Percentiles rank a stretch among this genome's conserved stretches.
Conservation (phyloP, 208 protist genomes). For the Trypanosoma congolense region DNA sequence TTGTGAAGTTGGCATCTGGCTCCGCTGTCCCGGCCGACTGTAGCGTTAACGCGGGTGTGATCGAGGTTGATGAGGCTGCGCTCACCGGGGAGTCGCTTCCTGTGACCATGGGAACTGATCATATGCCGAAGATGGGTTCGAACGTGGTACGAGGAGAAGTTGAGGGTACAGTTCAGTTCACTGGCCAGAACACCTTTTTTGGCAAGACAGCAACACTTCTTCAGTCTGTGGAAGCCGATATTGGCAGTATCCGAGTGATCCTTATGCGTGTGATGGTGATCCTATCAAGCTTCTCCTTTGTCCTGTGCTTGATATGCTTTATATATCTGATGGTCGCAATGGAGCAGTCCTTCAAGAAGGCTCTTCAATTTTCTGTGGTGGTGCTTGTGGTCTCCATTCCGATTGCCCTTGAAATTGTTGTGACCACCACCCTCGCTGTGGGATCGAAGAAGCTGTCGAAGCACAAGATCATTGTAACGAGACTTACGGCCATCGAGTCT, state of each 20-base stretch:
- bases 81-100: conserved; percentile 95
- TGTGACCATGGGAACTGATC: conserved; percentile 78
- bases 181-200: conserved; percentile 91
- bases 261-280: conserved; percentile 63
- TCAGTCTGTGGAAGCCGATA: conserved; percentile 68
- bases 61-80: conserved; percentile 93
- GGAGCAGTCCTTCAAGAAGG: conserved; percentile 49
- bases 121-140: conserved; percentile 91
- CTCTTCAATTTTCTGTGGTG: conserved; percentile 76
- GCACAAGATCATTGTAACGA: conserved; percentile 92
- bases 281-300: conserved; percentile 52
- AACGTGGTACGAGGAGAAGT: conserved; percentile 79
- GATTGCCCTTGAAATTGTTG: conserved; percentile 79
- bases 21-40: conserved; percentile 92
- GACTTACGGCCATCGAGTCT: conserved; percentile 90
- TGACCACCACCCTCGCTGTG: conserved; percentile 85
- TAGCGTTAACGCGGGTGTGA: conserved; percentile 72
- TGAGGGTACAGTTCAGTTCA: conserved; percentile 78
- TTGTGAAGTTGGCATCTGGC: conserved; percentile 88
- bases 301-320: conserved; percentile 73
- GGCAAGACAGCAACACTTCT: conserved; percentile 91
- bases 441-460: conserved; percentile 89
- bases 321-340: conserved; percentile 72
- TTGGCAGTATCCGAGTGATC: conserved; percentile 62
- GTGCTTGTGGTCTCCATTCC: conserved; percentile 93